Base-by-base conservation (phyloP, 2,329 filamentous ascomycete genomes). In the Venturiaceae sp. region DNA sequence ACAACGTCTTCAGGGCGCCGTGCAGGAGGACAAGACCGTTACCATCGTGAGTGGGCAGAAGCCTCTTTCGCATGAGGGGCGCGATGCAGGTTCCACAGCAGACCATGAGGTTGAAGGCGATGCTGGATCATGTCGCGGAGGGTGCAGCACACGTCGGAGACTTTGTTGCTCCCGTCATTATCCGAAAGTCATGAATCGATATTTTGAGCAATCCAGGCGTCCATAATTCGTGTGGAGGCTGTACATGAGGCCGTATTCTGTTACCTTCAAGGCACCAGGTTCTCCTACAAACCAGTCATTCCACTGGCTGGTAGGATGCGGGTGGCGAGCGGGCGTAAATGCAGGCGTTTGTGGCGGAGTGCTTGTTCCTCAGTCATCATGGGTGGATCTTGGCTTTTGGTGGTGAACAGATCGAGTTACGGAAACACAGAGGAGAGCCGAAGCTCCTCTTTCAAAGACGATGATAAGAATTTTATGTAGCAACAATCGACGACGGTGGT, bases 361-460 rank as follows among this genome's bases (percentile, higher is more conserved):
- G 44, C 44, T 30, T 30, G 44, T 16, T 47, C n/a, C 44, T 47
- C 44, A 47, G 44, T 47, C 44, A 47, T 47, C 44, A 47, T 16
- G 2, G 9, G 21, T 13, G 4, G 21, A 13, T 28, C 21, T 21
- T 26, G 7, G 16, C 21, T 28, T 6, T n/a, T n/a, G n/a, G 41
- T 28, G 41, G 41, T 46, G 41, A 46, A 23, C 41, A 26, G 41
- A n/a, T n/a, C n/a, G 6, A 9, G 39, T 44, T 26, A 50, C 44
- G 44, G 44, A 50, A 30, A 50, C 26, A 50, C 44, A 50, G 44
- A 50, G 44, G 44, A 50, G 44, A 50, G 44, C 44, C 44, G 44
- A 32, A 30, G 44, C 23, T n/a, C 11, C 2, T 47, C 19, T 47
- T 14, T 5, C 26, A 5, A 14, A 28, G 19, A 26, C 44, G 4